Conservation (phyloP, 768 basidiomycete species). For the Mycena indigotica region DNA sequence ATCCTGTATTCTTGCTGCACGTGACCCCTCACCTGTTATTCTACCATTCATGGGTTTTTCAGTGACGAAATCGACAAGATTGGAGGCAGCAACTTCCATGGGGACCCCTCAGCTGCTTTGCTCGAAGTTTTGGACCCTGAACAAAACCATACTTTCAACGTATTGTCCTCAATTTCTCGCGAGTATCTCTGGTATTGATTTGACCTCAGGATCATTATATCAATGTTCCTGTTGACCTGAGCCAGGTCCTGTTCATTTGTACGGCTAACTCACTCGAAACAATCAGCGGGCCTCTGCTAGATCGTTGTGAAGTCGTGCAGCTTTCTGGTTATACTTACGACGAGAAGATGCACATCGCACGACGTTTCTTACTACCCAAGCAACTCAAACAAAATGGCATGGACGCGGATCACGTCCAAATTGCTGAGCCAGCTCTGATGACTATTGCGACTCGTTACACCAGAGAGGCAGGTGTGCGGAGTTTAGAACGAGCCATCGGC, state of each 20-base stretch:
- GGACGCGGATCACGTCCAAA: slow-evolving; percentile 54
- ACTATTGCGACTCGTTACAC: slow-evolving; percentile 81
- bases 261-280: slow-evolving; percentile 90
- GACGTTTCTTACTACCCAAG: slow-evolving; percentile 86
- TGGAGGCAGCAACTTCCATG: slow-evolving; percentile 84
- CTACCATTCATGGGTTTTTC: slow-evolving; percentile 17
- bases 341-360: slow-evolving; percentile 90
- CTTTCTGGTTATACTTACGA: slow-evolving; percentile 86
- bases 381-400: slow-evolving; percentile 82
- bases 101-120: slow-evolving; percentile 88
- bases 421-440: slow-evolving; percentile 72
- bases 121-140: slow-evolving; percentile 94
- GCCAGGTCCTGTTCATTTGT: slow-evolving; percentile 88
- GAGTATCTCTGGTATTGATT: background rate
- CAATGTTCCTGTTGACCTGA: slow-evolving; percentile 85
- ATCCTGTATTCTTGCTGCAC: slow-evolving; percentile 76
- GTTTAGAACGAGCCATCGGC: slow-evolving; percentile 84
- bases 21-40: slow-evolving; percentile 33
- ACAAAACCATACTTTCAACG: slow-evolving; percentile 84
- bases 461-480: slow-evolving; percentile 90
- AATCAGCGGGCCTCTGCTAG: slow-evolving; percentile 83
- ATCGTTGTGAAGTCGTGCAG: slow-evolving; percentile 87
- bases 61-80: slow-evolving; percentile 93
- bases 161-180: too few species aligned
- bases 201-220: slow-evolving; percentile 80